These are phyloP conservation scores for Calonectria leucothoes DNA, from an alignment of 2,329 filamentous ascomycete genomes.

Conservation along the genomic window DNA sequence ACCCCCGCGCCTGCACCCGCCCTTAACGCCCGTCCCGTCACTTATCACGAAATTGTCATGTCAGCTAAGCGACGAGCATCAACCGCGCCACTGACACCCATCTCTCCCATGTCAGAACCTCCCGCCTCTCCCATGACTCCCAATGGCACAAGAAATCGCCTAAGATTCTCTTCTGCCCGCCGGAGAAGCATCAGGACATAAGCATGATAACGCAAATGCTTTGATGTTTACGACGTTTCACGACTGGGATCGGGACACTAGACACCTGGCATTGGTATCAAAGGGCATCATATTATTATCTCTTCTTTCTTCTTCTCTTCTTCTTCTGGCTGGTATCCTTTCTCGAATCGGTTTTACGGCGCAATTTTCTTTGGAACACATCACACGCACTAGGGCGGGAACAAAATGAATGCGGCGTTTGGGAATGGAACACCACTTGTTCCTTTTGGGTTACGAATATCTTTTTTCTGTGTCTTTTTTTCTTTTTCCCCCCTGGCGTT, in stretches of 20 bases:
- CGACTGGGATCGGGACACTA: slow-evolving; percentile 32
- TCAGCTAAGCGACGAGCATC: slow-evolving; percentile 54
- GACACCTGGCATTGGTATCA: slow-evolving; percentile 29
- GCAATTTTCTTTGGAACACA: slow-evolving; percentile 24
- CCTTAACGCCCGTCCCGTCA: slow-evolving; percentile 46
- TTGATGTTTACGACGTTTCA: slow-evolving; percentile 36
- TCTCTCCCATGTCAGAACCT: slow-evolving; percentile 42
- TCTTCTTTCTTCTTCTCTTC: slow-evolving; percentile 30
- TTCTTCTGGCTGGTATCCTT: slow-evolving; percentile 28
- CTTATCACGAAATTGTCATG: slow-evolving; percentile 61
- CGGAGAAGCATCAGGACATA: slow-evolving; percentile 55
- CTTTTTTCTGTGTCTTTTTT: slow-evolving; percentile 1
- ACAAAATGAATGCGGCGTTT: slow-evolving; percentile 38
- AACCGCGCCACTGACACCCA: slow-evolving; percentile 41
- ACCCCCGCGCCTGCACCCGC: slow-evolving; percentile 11
- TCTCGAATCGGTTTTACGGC: slow-evolving; percentile 6
- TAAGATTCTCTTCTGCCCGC: slow-evolving; percentile 43
- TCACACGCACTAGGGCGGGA: slow-evolving; percentile 22
- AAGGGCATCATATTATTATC: slow-evolving; percentile 20
- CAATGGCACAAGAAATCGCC: slow-evolving; percentile 38
- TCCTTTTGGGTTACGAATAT: slow-evolving; percentile 27
- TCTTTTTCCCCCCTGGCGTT: slow-evolving; percentile 33
- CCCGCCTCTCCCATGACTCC: slow-evolving; percentile 40
- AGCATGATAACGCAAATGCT: slow-evolving; percentile 23
- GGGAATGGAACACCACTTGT: slow-evolving; percentile 29